Percentiles rank a stretch among this genome's conserved stretches.
Conservation (phyloP, 768 basidiomycete species). For the Kockovaella imperatae region DNA sequence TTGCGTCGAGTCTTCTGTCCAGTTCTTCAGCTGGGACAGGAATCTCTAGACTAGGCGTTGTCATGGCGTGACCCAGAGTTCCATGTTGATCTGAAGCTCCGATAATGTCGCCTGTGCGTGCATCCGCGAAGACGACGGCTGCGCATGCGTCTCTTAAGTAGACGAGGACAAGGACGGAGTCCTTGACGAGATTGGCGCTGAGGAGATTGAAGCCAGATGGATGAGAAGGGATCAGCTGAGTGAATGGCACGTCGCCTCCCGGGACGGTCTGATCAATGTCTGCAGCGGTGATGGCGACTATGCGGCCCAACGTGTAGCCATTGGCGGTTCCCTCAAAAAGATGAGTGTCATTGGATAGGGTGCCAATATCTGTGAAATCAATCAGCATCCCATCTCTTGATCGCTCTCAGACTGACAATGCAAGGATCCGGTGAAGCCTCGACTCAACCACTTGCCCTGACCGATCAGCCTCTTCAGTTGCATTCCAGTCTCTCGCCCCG, state of each 20-base stretch:
- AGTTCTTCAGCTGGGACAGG: conserved; percentile 10
- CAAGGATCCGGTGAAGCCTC: conserved; percentile 8
- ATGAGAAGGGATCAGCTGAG: conserved; percentile 6
- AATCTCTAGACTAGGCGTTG: not conserved
- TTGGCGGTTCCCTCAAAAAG: conserved; percentile 11
- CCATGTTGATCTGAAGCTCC: conserved; percentile 5
- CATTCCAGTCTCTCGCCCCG: not conserved
- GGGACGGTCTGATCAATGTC: conserved; percentile 1
- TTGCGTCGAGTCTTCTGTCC: not conserved
- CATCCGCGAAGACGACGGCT: conserved; percentile 8
- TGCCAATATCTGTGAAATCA: conserved; percentile 8
- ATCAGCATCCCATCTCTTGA: too few relatives aligned
- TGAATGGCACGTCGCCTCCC: not conserved
- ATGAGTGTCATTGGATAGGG: conserved; percentile 3
- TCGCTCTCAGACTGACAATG: conserved; percentile 2
- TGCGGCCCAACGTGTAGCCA: conserved; percentile 7
- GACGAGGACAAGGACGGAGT: conserved; percentile 6
- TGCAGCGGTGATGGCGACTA: conserved; percentile 1
- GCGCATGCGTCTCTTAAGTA: conserved; percentile 14
- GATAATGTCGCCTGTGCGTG: conserved; percentile 2
- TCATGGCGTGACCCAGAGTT: conserved; percentile 5
- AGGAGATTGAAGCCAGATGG: conserved; percentile 5
- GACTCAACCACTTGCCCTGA: conserved; percentile 5
- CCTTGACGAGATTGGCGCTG: conserved; percentile 3
- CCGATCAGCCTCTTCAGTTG: conserved; percentile 1